Evolutionary conservation across 768 basidiomycete genomes (phyloP), one percentile per base, ranked within the genome.

Genomic region (Epithele typhae): DNA sequence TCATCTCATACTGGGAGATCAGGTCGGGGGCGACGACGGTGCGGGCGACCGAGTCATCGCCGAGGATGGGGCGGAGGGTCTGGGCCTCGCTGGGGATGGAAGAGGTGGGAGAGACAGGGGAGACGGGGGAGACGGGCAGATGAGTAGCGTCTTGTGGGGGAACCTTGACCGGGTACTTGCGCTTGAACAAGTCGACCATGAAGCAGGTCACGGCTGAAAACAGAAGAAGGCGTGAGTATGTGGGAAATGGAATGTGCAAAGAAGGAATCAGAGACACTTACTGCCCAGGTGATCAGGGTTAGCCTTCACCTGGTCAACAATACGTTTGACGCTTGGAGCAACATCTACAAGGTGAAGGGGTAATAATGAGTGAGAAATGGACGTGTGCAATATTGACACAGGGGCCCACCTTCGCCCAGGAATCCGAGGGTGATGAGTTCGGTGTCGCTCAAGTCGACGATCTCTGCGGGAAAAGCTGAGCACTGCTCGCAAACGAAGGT

Each of bases 131-230:
- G 8, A 30, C 14, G 27, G 27, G 27, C 7, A 14, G 27, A 30
- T 30, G 8, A 30, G 27, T 14, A 30, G 27, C 27, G 27, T 14
- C 27, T 30, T 30, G 27, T 7, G 27, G 27, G 27, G 27, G 41
- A 38, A 39, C 42, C 21, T 35, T 5, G 30, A 21, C 17, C 30
- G 40, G 4, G 40, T 42, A 33, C 19, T 21, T 21, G 42, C 32
- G 42, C 5, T 7, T 43, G 23, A 62, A 34, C 50, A 56, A 59
- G 45, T 66, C 59, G 39, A 63, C 33, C 55, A 55, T 54, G 53
- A 62, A 66, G 46, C 55, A 57, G 39, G 59, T 61, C 37, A 62
- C 42, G 44, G 27, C 65, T 68, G 51, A 49, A 64, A 56, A 57
- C 37, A 25, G 35, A 56, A 48, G 40, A 57, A 37, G 39, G 25